phyloP scores from a whole-genome alignment of 1,284 basidiomycete genomes.

The Fereydounia khargensis region DNA sequence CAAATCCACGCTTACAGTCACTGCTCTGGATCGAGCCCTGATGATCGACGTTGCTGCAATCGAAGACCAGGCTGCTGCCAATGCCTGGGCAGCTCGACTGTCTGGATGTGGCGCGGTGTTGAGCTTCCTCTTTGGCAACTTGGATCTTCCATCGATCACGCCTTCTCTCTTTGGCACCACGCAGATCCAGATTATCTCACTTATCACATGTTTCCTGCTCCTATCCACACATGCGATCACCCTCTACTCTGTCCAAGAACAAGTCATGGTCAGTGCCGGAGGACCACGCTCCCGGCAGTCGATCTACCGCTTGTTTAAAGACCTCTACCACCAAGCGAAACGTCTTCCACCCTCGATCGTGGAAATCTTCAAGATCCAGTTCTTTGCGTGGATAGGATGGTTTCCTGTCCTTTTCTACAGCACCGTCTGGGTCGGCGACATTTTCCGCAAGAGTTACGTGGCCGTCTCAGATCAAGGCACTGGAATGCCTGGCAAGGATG shows the following conservation, averaged over 20 bases:
- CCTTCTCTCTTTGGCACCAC: conserved; percentile 20
- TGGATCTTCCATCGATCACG: conserved; percentile 29
- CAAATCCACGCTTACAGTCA: too few species aligned
- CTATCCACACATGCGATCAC: conserved; percentile 36
- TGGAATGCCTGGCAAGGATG: background rate
- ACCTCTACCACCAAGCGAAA: conserved; percentile 25
- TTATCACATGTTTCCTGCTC: conserved; percentile 28
- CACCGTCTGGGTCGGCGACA: conserved; percentile 48
- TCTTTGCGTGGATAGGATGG: conserved; percentile 52
- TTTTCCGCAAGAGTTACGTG: conserved; percentile 26
- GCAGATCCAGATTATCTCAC: conserved; percentile 35
- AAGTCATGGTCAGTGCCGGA: conserved; percentile 10
- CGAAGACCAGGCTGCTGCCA: conserved; percentile 75
- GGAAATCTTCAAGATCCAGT: conserved; percentile 45
- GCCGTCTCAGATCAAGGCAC: background rate
- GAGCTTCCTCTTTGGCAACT: conserved; percentile 50
- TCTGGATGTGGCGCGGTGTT: conserved; percentile 42
- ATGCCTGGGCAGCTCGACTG: conserved; percentile 93
- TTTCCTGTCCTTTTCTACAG: conserved; percentile 50
- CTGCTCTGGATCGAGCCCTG: conserved; percentile 78
- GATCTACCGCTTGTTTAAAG: conserved; percentile 2
- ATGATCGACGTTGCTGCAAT: conserved; percentile 67
- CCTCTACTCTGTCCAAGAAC: conserved; percentile 26
- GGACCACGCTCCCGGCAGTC: background rate
- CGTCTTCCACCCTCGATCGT: conserved; percentile 29